Base-by-base conservation (phyloP, 108 stramenopile species). In the Cyclotella cryptica region DNA sequence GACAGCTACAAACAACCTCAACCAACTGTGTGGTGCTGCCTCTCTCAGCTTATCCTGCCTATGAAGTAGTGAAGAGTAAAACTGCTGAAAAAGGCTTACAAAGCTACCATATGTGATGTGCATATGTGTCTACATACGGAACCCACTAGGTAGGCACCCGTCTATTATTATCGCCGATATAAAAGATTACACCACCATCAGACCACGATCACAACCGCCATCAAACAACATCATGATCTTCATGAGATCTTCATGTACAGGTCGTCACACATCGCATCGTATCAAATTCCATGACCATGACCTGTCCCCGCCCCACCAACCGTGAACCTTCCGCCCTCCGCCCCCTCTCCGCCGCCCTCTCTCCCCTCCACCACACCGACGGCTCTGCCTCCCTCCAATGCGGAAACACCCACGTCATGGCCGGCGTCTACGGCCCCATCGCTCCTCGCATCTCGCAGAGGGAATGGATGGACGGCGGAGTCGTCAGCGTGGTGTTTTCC, bases 341-440 rank as follows among this genome's bases (percentile, higher is more conserved):
- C 22, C 96, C 95, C 27, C 81, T 96, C 18, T 75, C 92, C 27
- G 94, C 91, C 42, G 97, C 96, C 78, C 79, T 96, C 10, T 93
- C 93, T 46, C 78, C 82, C 21, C 84, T 97, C 46, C 84, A 91
- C 40, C 75, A 89, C 57, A 87, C 94, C 63, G 94, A 97, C 78
- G 96, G 96, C 47, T 95, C 93, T 18, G 92, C 93, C 19, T 80
- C 86, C 51, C 93, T 93, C 71, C 85, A 86, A 69, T 84, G 85
- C 12, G 96, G 97, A 60, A 79, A 87, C 52, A 97, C 97, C 14
- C 91, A 93, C 55, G 89, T 96, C 19, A 66, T 97, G 73, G 95
- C 90, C 4, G 93, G 96, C 2, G 85, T 94, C 7, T 88, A 97
- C 71, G 97, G 97, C 10, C 97, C 97, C 2, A 76, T 92, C 4